Percentiles rank a stretch among this genome's conserved stretches.
These are phyloP conservation scores for Globisporangium nunn DNA, from an alignment of 352 stramenopile species.

Conservation along the genomic window DNA sequence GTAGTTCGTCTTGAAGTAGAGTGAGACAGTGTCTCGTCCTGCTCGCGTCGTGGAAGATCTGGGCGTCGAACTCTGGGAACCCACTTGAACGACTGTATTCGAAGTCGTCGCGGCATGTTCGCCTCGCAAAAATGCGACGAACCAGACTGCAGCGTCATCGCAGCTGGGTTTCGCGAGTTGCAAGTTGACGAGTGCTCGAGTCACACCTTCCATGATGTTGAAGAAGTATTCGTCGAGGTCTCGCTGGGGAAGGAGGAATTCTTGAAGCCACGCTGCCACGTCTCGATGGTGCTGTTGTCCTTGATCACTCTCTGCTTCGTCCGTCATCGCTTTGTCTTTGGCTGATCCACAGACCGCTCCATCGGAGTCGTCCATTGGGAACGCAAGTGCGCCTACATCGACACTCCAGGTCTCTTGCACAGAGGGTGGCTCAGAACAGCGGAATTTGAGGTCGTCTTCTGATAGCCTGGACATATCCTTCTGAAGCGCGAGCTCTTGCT, in stretches of 20 bases:
- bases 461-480: slow-evolving; percentile 27
- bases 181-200: slow-evolving; percentile 32
- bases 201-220: slow-evolving; percentile 26
- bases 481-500: slow-evolving; percentile 31
- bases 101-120: neutral
- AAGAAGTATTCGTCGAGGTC: slow-evolving; percentile 46
- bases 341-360: too few species aligned
- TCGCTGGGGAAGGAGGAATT: slow-evolving; percentile 18
- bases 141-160: slow-evolving; percentile 31
- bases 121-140: slow-evolving; percentile 32
- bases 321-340: neutral
- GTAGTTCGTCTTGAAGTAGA: slow-evolving; percentile 56
- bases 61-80: too few species aligned
- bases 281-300: neutral
- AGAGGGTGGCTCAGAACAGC: slow-evolving; percentile 20
- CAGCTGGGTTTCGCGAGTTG: slow-evolving; percentile 22
- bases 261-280: slow-evolving; percentile 9
- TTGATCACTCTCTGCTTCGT: neutral
- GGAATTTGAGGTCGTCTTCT: slow-evolving; percentile 29
- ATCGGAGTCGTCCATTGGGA: slow-evolving; percentile 9
- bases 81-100: neutral
- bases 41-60: neutral
- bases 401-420: slow-evolving; percentile 50
- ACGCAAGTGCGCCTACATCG: slow-evolving; percentile 19
- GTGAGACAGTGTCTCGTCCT: slow-evolving; percentile 2